A percentile compares a stretch with the other conserved stretches of the same genome.
Evolutionary conservation across 495 filamentous ascomycete genomes (phyloP).

Genomic region (Pseudoneurospora amorphoporcata): DNA sequence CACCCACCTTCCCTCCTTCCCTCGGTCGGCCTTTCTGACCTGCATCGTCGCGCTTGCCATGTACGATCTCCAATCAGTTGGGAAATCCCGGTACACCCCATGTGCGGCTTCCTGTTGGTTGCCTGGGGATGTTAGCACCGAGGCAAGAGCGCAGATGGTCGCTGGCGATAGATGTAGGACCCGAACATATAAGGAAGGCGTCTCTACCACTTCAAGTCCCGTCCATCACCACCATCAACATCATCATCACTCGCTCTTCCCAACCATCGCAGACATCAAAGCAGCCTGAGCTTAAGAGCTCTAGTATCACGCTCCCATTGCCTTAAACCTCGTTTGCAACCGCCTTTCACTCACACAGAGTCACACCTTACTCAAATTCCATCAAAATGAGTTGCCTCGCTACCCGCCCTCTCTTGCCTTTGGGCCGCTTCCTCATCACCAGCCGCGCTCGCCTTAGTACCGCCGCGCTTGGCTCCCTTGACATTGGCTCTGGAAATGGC

Average conservation of each 20-base stretch:
- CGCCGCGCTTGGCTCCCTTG: not conserved
- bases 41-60: not conserved
- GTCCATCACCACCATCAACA: not conserved
- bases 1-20: not conserved
- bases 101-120: not conserved
- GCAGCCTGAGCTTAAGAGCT: not conserved
- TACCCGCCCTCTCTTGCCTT: not conserved
- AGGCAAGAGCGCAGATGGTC: not conserved
- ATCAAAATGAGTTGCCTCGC: slow-evolving; percentile 1
- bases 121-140: not conserved
- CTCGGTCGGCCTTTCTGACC: not conserved
- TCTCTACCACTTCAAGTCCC: not conserved
- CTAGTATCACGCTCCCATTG: not conserved
- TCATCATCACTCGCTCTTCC: not conserved
- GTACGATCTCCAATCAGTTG: not conserved
- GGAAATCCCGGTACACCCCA: not conserved
- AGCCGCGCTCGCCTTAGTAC: slow-evolving; percentile 10
- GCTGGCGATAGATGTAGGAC: not conserved
- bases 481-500: not conserved
- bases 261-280: not conserved
- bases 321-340: not conserved
- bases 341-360: not conserved
- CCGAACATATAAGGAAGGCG: not conserved
- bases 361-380: not conserved
- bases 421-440: slow-evolving; percentile 1